These are phyloP conservation scores for Moesziomyces aphidis DNA, from an alignment of 1,284 basidiomycete genomes.

Conservation along the genomic window DNA sequence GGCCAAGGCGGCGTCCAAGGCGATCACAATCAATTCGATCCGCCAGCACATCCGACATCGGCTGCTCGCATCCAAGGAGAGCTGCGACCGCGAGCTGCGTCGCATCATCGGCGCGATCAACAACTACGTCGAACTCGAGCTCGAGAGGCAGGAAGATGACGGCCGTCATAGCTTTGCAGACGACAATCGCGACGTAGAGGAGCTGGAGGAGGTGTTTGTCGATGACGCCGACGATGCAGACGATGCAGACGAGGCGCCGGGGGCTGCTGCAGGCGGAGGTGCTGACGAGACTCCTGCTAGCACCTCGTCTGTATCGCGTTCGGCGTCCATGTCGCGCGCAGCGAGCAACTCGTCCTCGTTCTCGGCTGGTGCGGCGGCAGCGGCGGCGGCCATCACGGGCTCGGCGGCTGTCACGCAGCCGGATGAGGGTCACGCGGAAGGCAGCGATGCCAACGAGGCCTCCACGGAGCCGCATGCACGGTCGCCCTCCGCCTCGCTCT, in stretches of 20 bases:
- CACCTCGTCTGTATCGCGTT: constrained; percentile 10
- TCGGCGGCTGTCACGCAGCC: constrained; percentile 5
- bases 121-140: constrained; percentile 88
- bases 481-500: constrained; percentile 22
- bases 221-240: constrained; percentile 33
- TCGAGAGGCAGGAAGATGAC: constrained; percentile 77
- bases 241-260: constrained; percentile 10
- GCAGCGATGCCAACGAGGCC: constrained; percentile 2
- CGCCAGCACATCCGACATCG: constrained; percentile 91
- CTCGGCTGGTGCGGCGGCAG: constrained; percentile 39
- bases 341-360: constrained; percentile 30
- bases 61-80: constrained; percentile 90
- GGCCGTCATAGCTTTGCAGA: constrained; percentile 21
- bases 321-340: constrained; percentile 29
- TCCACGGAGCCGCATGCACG: constrained; percentile 15
- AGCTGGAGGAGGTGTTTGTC: constrained; percentile 73
- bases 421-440: constrained; percentile 5
- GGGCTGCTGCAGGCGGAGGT: background rate
- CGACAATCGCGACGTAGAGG: constrained; percentile 55
- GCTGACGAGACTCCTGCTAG: background rate
- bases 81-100: constrained; percentile 93
- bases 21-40: constrained; percentile 74
- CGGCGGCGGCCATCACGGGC: constrained; percentile 30
- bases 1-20: constrained; percentile 40
- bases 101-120: constrained; percentile 93